phyloP scores from a whole-genome alignment of 2,329 filamentous ascomycete genomes.

The Mycocentrospora acerina region DNA sequence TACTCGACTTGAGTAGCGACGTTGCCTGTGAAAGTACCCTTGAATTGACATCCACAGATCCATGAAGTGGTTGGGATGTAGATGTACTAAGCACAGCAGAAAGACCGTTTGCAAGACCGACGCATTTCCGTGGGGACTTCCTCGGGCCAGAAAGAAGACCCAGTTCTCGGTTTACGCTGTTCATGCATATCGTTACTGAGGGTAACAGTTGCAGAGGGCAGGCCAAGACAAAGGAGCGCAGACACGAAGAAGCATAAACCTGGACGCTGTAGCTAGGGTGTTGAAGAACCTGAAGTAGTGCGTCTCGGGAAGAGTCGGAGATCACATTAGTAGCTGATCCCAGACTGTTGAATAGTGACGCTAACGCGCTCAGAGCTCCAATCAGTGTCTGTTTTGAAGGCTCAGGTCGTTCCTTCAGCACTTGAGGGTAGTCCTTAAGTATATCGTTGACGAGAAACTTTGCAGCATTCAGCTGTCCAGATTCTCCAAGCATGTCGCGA shows the following conservation, averaged over 20 bases:
- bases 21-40: slow-evolving; percentile 89
- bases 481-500: slow-evolving; percentile 79
- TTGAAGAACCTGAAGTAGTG: slow-evolving; percentile 83
- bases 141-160: slow-evolving; percentile 72
- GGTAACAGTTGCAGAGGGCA: slow-evolving; percentile 90
- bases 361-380: slow-evolving; percentile 74
- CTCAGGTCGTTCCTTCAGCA: slow-evolving; percentile 81
- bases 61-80: slow-evolving; percentile 83
- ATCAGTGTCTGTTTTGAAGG: slow-evolving; percentile 85
- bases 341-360: slow-evolving; percentile 74
- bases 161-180: slow-evolving; percentile 86
- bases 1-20: slow-evolving; percentile 85
- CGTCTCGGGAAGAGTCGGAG: slow-evolving; percentile 82
- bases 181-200: slow-evolving; percentile 94
- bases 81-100: slow-evolving; percentile 90
- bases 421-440: slow-evolving; percentile 91
- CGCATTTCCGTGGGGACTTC: slow-evolving; percentile 78
- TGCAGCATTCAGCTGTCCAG: slow-evolving; percentile 80
- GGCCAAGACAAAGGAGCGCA: slow-evolving; percentile 83
- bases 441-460: slow-evolving; percentile 82
- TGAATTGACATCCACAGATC: slow-evolving; percentile 93
- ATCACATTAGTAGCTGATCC: slow-evolving; percentile 80
- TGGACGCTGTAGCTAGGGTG: slow-evolving; percentile 97
- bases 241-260: slow-evolving; percentile 80
- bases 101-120: slow-evolving; percentile 89